Conservation (phyloP, 2,329 filamentous ascomycete species). For the Lecanicillium sp. region DNA sequence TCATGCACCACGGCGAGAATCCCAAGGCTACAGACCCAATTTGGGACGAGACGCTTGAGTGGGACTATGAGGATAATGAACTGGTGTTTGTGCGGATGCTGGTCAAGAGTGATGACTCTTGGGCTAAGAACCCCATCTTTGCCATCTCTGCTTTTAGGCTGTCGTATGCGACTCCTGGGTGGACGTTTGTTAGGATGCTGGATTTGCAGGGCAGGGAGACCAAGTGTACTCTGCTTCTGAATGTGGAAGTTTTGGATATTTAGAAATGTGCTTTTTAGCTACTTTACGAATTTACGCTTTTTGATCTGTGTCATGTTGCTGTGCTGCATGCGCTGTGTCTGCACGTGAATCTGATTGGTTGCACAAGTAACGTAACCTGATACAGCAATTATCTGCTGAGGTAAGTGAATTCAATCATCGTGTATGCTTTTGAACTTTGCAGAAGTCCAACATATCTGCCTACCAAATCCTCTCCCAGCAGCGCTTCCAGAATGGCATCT, state of each 20-base stretch:
- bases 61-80: slow-evolving; percentile 61
- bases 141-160: slow-evolving; percentile 53
- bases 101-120: slow-evolving; percentile 59
- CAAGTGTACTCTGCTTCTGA: slow-evolving; percentile 51
- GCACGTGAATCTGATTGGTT: too few species aligned
- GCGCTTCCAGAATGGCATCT: slow-evolving; percentile 26
- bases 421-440: neutral
- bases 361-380: too few species aligned
- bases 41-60: slow-evolving; percentile 59
- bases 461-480: slow-evolving; percentile 33
- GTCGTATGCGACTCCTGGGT: slow-evolving; percentile 45
- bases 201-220: slow-evolving; percentile 59
- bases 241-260: slow-evolving; percentile 45
- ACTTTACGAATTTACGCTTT: too few species aligned
- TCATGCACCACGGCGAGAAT: slow-evolving; percentile 50
- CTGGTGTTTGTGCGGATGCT: slow-evolving; percentile 55
- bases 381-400: too few species aligned
- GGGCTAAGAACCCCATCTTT: slow-evolving; percentile 52
- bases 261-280: neutral
- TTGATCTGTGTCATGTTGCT: neutral
- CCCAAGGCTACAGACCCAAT: slow-evolving; percentile 51
- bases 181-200: slow-evolving; percentile 57
- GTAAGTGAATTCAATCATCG: too few species aligned
- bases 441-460: neutral
- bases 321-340: neutral